These are phyloP conservation scores for Kalmusia sp. DNA, from an alignment of 2,329 filamentous ascomycete species.

Conservation along the genomic window DNA sequence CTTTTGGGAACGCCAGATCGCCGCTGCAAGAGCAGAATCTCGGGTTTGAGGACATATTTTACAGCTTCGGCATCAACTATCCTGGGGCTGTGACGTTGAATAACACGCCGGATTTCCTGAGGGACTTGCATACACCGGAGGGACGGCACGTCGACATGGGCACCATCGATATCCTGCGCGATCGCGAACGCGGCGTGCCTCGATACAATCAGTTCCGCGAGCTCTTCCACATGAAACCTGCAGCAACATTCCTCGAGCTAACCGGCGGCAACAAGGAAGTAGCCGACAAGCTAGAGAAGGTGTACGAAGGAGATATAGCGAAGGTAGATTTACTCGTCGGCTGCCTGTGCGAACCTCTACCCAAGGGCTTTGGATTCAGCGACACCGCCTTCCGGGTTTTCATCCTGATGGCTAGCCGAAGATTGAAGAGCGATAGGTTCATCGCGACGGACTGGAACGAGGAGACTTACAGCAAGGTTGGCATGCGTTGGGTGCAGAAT, in stretches of 20 bases:
- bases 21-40: constrained; percentile 30
- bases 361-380: constrained; percentile 56
- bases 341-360: constrained; percentile 52
- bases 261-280: constrained; percentile 49
- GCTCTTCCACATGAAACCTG: constrained; percentile 49
- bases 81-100: constrained; percentile 55
- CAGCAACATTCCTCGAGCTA: constrained; percentile 49
- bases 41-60: constrained; percentile 38
- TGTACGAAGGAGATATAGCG: constrained; percentile 53
- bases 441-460: constrained; percentile 52
- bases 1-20: constrained; percentile 43
- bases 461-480: constrained; percentile 51
- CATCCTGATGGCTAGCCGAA: constrained; percentile 54
- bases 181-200: constrained; percentile 57
- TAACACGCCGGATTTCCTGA: constrained; percentile 52
- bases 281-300: constrained; percentile 44
- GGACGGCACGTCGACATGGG: constrained; percentile 52
- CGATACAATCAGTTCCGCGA: constrained; percentile 56
- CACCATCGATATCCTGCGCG: constrained; percentile 56
- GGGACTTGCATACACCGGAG: constrained; percentile 51
- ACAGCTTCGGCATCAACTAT: constrained; percentile 58
- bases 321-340: constrained; percentile 54
- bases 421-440: constrained; percentile 55
- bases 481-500: constrained; percentile 53
- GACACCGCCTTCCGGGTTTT: constrained; percentile 58